Conservation (phyloP, 2,329 filamentous ascomycete species). For the Monascus ruber region DNA sequence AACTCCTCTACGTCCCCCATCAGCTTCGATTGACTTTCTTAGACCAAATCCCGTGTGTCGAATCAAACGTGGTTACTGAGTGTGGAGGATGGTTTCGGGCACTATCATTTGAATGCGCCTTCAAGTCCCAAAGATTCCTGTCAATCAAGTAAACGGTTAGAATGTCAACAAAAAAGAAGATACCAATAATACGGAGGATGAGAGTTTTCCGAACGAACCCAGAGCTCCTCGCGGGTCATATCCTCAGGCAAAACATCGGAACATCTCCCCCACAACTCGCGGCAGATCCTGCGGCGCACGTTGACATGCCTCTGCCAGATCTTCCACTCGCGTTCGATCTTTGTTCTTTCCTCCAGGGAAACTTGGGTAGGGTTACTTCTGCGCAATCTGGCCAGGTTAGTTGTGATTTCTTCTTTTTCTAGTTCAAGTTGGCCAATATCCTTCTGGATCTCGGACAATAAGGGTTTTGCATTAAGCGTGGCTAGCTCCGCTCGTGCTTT, state of each 20-base stretch:
- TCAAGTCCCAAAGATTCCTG: constrained; percentile 29
- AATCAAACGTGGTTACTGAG: no score
- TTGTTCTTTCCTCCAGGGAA: constrained; percentile 36
- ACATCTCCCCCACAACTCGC: constrained; percentile 41
- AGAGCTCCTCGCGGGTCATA: constrained; percentile 38
- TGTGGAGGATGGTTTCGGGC: no score
- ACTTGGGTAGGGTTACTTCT: constrained; percentile 32
- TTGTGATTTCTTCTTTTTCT: constrained; percentile 32
- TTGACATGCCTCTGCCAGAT: constrained; percentile 31
- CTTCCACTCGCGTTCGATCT: constrained; percentile 36
- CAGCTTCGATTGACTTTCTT: no score
- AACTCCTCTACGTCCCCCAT: no score
- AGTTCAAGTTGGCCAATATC: constrained; percentile 33
- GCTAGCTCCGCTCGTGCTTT: constrained; percentile 37
- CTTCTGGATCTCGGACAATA: constrained; percentile 39
- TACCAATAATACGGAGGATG: not conserved
- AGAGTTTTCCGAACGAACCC: constrained; percentile 25
- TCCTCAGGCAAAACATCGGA: constrained; percentile 37
- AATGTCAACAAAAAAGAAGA: not conserved
- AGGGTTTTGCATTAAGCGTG: constrained; percentile 37
- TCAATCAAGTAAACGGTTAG: not conserved
- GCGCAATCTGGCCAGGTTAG: constrained; percentile 31
- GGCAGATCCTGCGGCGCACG: constrained; percentile 38
- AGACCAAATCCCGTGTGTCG: no score
- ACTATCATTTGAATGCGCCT: constrained; percentile 16